These are phyloP conservation scores for Myxozyma melibiosi DNA, from an alignment of 805 yeast genomes.

Conservation along the genomic window DNA sequence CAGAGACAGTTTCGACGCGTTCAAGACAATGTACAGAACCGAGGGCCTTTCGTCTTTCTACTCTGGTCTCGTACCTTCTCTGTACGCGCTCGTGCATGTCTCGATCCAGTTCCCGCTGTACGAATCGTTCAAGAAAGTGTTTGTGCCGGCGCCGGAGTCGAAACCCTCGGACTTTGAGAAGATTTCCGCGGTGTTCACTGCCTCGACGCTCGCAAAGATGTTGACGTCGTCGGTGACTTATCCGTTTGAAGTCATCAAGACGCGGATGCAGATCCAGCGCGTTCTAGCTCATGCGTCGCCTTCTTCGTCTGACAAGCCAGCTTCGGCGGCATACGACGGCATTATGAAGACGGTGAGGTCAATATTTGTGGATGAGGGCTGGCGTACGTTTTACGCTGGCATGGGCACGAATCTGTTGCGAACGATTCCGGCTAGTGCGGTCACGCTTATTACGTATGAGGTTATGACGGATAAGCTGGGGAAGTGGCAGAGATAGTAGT, in stretches of 20 bases:
- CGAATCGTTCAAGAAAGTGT: conserved; percentile 67
- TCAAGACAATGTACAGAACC: conserved; percentile 67
- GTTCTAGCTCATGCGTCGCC: conserved; percentile 16
- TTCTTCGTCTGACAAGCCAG: too few relatives aligned
- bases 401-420: conserved; percentile 80
- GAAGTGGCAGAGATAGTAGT: background rate
- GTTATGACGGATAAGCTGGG: conserved; percentile 34
- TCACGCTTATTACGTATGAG: conserved; percentile 89
- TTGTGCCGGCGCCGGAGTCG: conserved; percentile 44
- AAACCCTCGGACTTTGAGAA: conserved; percentile 24
- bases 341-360: conserved; percentile 42
- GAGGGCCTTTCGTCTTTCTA: conserved; percentile 85
- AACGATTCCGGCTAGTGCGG: conserved; percentile 93
- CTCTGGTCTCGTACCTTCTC: conserved; percentile 85
- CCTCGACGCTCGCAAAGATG: conserved; percentile 83
- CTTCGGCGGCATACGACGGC: conserved; percentile 40
- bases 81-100: conserved; percentile 87
- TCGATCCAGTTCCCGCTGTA: conserved; percentile 96
- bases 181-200: conserved; percentile 53
- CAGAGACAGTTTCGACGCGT: conserved; percentile 80
- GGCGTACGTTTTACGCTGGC: conserved; percentile 84
- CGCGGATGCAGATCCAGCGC: conserved; percentile 72
- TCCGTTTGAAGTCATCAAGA: conserved; percentile 92
- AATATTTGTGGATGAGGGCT: conserved; percentile 69
- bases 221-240: conserved; percentile 81